Evolutionary conservation across 306 rosid genomes (phyloP).

Genomic region (Mimosa bimucronata): DNA sequence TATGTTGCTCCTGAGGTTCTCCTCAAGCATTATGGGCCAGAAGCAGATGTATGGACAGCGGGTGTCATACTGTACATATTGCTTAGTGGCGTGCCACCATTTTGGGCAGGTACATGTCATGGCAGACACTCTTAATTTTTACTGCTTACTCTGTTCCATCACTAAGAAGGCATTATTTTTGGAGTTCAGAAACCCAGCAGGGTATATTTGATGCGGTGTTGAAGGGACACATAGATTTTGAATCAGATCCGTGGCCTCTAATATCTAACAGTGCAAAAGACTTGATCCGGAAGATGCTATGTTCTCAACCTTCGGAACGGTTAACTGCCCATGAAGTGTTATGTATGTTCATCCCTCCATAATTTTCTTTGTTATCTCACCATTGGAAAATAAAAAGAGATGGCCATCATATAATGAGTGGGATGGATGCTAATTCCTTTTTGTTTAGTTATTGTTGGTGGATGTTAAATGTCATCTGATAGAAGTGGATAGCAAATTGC

Average conservation of each 20-base stretch:
- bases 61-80: slow-evolving; percentile 90
- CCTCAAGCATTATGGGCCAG: slow-evolving; percentile 91
- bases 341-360: slow-evolving; percentile 62
- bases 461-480: slow-evolving; percentile 17
- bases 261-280: slow-evolving; percentile 89
- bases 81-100: slow-evolving; percentile 95
- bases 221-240: slow-evolving; percentile 94
- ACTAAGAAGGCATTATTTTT: slow-evolving; percentile 44
- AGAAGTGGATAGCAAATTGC: slow-evolving; percentile 24
- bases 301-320: slow-evolving; percentile 79
- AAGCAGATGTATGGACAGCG: slow-evolving; percentile 96
- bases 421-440: slow-evolving; percentile 31
- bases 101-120: slow-evolving; percentile 81
- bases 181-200: slow-evolving; percentile 88
- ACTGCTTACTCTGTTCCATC: slow-evolving; percentile 24
- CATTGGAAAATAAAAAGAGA: not conserved
- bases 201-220: slow-evolving; percentile 94
- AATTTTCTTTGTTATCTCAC: slow-evolving; percentile 31
- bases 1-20: slow-evolving; percentile 99
- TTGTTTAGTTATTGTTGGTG: slow-evolving; percentile 19
- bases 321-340: slow-evolving; percentile 89
- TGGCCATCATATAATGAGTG: slow-evolving; percentile 23
- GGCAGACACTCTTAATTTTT: slow-evolving; percentile 36
- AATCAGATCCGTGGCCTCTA: slow-evolving; percentile 92
- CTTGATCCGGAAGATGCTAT: slow-evolving; percentile 81